phyloP scores from a whole-genome alignment of 1,284 basidiomycete species.

The Sanguinoderma infundibulare region DNA sequence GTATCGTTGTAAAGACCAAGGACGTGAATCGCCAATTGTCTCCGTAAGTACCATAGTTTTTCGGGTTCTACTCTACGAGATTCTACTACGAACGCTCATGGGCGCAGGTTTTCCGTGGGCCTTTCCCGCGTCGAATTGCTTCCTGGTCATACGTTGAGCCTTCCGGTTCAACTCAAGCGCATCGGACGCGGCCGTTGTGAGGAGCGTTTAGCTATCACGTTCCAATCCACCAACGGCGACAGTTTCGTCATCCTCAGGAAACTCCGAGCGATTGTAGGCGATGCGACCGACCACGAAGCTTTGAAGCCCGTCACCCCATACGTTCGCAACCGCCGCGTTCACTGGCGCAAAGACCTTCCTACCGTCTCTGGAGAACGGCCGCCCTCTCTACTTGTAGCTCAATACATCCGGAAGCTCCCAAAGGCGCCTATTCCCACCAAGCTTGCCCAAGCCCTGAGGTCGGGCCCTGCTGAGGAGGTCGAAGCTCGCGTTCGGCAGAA shows the following conservation, averaged over 20 bases:
- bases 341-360: conserved; percentile 43
- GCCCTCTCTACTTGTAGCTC: conserved; percentile 34
- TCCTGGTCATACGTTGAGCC: neutral
- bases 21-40: too few relatives aligned
- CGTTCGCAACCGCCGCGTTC: conserved; percentile 46
- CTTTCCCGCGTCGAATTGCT: neutral
- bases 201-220: conserved; percentile 41
- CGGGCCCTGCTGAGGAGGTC: neutral
- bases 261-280: conserved; percentile 40
- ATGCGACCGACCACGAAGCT: conserved; percentile 49
- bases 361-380: conserved; percentile 53
- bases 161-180: conserved; percentile 43
- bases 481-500: conserved; percentile 6
- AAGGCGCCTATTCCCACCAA: conserved; percentile 26
- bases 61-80: too few relatives aligned
- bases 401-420: conserved; percentile 33
- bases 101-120: neutral
- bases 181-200: conserved; percentile 51
- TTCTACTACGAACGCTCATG: neutral
- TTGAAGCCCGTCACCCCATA: conserved; percentile 57
- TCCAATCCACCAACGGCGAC: conserved; percentile 34
- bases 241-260: conserved; percentile 41
- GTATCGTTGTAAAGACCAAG: neutral
- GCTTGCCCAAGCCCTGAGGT: conserved; percentile 6
- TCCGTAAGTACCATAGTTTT: neutral